Conservation (phyloP, 352 stramenopile genomes). For the Globisporangium solare region DNA sequence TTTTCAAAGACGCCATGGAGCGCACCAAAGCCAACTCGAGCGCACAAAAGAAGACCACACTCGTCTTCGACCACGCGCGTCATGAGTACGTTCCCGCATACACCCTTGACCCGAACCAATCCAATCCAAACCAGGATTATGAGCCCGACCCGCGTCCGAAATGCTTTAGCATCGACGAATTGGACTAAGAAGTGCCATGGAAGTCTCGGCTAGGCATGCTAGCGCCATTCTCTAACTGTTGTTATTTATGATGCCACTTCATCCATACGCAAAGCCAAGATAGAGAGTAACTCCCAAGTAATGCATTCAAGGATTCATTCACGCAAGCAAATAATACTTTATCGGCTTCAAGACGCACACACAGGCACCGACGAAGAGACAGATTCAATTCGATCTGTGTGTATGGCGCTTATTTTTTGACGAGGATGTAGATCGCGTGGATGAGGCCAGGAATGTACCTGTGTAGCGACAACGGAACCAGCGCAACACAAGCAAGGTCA, state of each 20-base stretch:
- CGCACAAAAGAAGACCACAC: conserved; percentile 15
- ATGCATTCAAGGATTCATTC: no score
- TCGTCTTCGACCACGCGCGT: conserved; percentile 27
- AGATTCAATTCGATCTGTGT: no score
- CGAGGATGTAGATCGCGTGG: conserved; percentile 70
- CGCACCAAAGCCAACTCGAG: conserved; percentile 15
- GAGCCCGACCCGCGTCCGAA: conserved; percentile 13
- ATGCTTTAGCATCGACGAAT: conserved; percentile 55
- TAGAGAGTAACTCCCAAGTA: no score
- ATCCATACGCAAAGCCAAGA: no score
- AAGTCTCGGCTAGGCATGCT: no score
- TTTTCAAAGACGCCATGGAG: conserved; percentile 13
- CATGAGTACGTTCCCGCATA: conserved; percentile 20
- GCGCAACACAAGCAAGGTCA: background rate
- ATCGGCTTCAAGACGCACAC: no score
- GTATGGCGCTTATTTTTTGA: conserved; percentile 35
- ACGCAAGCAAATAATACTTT: no score
- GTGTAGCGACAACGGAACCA: background rate
- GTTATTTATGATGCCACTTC: no score
- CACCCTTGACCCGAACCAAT: conserved; percentile 16
- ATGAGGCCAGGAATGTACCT: conserved; percentile 70
- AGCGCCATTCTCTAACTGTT: no score
- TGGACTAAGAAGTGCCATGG: conserved; percentile 26
- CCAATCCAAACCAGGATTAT: background rate
- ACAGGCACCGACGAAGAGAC: no score